phyloP scores from a whole-genome alignment of 306 rosid genomes.

The Quercus robur region DNA sequence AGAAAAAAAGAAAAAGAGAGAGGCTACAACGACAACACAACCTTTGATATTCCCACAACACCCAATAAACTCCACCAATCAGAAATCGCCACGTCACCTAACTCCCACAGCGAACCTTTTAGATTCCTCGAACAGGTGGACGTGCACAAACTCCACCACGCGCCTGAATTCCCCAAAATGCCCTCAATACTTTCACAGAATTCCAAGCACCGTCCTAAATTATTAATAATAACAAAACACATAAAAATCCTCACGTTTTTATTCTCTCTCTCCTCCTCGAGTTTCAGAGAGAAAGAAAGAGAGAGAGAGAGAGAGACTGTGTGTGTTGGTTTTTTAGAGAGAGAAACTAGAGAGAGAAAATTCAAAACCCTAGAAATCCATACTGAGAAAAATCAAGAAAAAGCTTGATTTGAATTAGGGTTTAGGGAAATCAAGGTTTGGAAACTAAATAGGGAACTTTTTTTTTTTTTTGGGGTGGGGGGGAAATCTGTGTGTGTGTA shows the following conservation, averaged over 20 bases:
- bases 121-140: background rate
- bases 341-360: constrained; percentile 10
- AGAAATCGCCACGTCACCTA: background rate
- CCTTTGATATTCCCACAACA: background rate
- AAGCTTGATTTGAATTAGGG: constrained; percentile 1
- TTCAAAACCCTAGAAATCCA: background rate
- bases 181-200: constrained; percentile 20
- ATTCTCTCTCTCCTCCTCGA: constrained; percentile 10
- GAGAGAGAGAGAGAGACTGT: no score
- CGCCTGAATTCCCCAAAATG: background rate
- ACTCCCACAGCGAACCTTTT: no score
- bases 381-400: background rate
- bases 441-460: background rate
- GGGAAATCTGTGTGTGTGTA: background rate
- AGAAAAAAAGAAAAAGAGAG: background rate
- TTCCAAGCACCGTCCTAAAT: constrained; percentile 11
- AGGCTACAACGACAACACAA: background rate
- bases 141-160: background rate
- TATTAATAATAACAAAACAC: background rate
- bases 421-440: constrained; percentile 11
- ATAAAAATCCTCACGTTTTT: background rate
- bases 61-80: background rate
- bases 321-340: background rate
- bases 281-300: constrained; percentile 17
- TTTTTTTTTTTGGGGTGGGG: background rate